Evolutionary conservation across 2,329 filamentous ascomycete species (phyloP), one percentile per base, ranked within the genome.

Genomic region (Thelonectria blattea): DNA sequence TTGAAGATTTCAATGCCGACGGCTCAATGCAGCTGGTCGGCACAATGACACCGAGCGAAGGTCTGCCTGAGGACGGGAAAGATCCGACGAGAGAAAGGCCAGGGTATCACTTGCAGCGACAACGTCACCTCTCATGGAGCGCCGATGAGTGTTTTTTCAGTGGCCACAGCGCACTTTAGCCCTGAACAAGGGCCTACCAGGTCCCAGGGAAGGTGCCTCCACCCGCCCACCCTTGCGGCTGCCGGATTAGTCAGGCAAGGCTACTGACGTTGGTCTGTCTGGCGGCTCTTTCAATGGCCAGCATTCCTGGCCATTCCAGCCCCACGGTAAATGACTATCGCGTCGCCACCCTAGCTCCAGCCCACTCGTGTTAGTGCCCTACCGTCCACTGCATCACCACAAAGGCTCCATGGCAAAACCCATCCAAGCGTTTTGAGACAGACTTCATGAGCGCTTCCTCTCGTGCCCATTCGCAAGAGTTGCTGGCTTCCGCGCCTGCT

Each of bases 371-470:
- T 32, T 64, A 64, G 52, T 30, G 39, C 15, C 41, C 30, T 64
- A 64, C n/a, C 47, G 20, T 30, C 18, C 24, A 11, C 42, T 42
- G 39, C 56, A 53, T 55, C 58, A 65, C 63, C 65, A 65, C 61
- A 65, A 66, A 58, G 56, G 61, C 56, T 64, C 60, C 50, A 68
- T 66, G 65, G 68, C 61, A 70, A 70, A 70, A 69, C 68, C 65
- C 58, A 70, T 69, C 66, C 64, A 68, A 66, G 61, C 52, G 62
- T 69, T 60, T 63, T 62, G 61, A 68, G 65, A 66, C 65, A 66
- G 65, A 66, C 63, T 70, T 66, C 61, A 70, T 69, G 66, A 68
- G 68, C 68, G 64, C 56, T 70, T 68, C 63, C 68, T 65, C 58
- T 49, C 53, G 64, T 65, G 59, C 61, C 62, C 34, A 70, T 62